These are phyloP conservation scores for Vitis hybrid DNA, from an alignment of 177 flowering plant genomes.

Conservation along the genomic window DNA sequence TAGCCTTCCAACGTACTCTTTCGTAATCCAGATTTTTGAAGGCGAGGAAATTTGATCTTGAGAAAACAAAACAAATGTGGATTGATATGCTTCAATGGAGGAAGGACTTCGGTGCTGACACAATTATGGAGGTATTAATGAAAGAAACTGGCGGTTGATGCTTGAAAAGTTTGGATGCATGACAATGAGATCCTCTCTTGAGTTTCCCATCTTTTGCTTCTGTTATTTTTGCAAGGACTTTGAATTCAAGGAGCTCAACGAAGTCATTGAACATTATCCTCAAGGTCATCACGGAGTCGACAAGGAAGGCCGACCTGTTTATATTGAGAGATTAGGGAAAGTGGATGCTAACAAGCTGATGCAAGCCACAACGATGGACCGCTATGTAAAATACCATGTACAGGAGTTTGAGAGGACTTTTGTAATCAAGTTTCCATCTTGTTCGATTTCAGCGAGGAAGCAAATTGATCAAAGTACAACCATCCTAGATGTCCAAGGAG, in stretches of 20 bases:
- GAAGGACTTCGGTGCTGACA: conserved; percentile 60
- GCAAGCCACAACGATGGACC: conserved; percentile 87
- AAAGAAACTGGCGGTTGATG: background rate
- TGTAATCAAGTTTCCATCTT: conserved; percentile 76
- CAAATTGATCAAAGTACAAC: conserved; percentile 95
- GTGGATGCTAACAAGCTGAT: conserved; percentile 79
- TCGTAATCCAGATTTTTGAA: conserved; percentile 42
- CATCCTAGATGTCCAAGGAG: conserved; percentile 94
- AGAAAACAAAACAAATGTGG: conserved; percentile 70
- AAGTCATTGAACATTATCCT: conserved; percentile 73
- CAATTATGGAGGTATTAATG: conserved; percentile 48
- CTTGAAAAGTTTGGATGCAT: background rate
- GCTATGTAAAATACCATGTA: conserved; percentile 86
- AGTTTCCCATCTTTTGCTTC: background rate
- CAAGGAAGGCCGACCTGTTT: conserved; percentile 88
- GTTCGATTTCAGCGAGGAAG: conserved; percentile 79
- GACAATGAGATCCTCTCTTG: background rate
- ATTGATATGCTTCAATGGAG: conserved; percentile 63
- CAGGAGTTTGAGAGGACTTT: conserved; percentile 91
- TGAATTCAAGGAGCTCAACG: conserved; percentile 63
- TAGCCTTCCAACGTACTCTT: background rate
- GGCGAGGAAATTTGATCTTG: conserved; percentile 63
- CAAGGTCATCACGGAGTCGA: conserved; percentile 98
- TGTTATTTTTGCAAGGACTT: conserved; percentile 52
- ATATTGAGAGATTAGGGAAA: conserved; percentile 76